Base-by-base conservation (phyloP, 805 yeast species). In the Wickerhamomyces strasburgensis region DNA sequence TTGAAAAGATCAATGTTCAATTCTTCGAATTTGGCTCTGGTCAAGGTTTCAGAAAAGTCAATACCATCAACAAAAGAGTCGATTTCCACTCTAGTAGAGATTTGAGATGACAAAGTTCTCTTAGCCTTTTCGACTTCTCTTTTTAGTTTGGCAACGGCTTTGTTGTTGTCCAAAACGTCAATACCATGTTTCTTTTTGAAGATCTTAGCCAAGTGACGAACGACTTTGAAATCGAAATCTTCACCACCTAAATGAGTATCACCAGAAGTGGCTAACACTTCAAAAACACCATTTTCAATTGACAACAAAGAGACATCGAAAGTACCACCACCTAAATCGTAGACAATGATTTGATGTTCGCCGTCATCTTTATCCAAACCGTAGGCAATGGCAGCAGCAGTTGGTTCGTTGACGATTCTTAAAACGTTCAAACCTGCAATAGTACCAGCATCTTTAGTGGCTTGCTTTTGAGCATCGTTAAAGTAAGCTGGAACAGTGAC, bases 41-140 rank as follows among this genome's bases (percentile, higher is more conserved):
- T 85, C 57, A 90, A 74, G 45, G 96, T 79, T 68, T 93, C 96
- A 49, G 89, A 80, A 71, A 93, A 88, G 67, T 90, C 98, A 62
- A 86, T 77, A 64, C 98, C 98, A 55, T 90, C 96, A 58, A 70
- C 84, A 57, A 90, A 80, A 33, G 97, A 84, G 67, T 90, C 98
- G 57, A 90, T 89, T 72, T 93, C 98, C 58, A 90, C 82, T 61
- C 96, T 84, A 31, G 96, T 84, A 43, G 95, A 87, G 75, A 89
- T 87, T 67, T 90, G 96, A 42, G 95, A 82, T 15, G 97, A 89
- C 60, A 90, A 73, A 29, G 95, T 80, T 72, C 98, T 84, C 79
- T 90, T 90, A 38, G 98, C 98, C 75, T 93, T 87, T 73, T 89
- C 98, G 62, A 88, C 95, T 64, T 90, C 97, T 62, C 96, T 84